These are phyloP conservation scores for Penicillium arizonense DNA, from an alignment of 495 filamentous ascomycete genomes.

Conservation along the genomic window DNA sequence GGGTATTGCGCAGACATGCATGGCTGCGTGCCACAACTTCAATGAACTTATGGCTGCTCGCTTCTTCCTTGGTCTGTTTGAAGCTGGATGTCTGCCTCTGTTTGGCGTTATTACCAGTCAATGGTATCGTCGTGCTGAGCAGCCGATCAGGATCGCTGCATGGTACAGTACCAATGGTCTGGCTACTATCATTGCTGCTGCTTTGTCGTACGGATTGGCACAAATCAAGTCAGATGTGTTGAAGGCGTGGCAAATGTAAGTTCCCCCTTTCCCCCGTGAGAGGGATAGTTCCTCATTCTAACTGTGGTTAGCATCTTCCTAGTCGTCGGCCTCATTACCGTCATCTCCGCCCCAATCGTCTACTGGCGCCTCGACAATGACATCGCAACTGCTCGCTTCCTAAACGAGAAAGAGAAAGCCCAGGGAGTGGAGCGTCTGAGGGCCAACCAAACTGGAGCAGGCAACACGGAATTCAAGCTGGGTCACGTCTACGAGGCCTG, in stretches of 20 bases:
- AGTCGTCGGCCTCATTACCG: conserved; percentile 48
- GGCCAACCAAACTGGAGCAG: conserved; percentile 60
- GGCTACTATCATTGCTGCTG: conserved; percentile 48
- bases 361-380: conserved; percentile 49
- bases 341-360: conserved; percentile 40
- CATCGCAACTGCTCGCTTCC: conserved; percentile 55
- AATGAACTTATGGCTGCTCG: conserved; percentile 42
- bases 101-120: conserved; percentile 53
- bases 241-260: conserved; percentile 62
- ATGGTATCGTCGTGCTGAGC: conserved; percentile 51
- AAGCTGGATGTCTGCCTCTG: conserved; percentile 59
- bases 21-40: conserved; percentile 47
- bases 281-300: not conserved
- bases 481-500: conserved; percentile 45
- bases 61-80: conserved; percentile 48
- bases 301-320: conserved; percentile 37
- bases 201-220: conserved; percentile 49
- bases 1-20: conserved; percentile 46
- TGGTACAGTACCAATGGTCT: conserved; percentile 52
- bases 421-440: conserved; percentile 62
- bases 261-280: not conserved
- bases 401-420: conserved; percentile 54
- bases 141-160: conserved; percentile 47
- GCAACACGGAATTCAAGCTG: conserved; percentile 44
- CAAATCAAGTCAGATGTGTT: conserved; percentile 52